Conservation (phyloP, 192 early-diverging fungal species). For the Backusella psychrophila region DNA sequence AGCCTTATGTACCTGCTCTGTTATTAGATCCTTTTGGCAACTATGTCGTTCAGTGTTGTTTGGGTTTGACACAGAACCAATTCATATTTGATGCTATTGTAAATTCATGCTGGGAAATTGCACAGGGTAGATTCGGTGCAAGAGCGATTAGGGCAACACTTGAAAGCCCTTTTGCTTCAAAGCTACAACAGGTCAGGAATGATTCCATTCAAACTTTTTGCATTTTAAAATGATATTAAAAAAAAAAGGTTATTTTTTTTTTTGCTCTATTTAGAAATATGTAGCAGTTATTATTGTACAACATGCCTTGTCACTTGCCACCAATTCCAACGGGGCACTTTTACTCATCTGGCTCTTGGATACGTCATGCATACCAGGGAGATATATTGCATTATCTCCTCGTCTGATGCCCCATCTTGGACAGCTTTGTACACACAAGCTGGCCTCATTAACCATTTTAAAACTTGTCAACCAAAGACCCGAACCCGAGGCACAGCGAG, state of each 20-base stretch:
- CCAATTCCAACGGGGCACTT: slow-evolving; percentile 90
- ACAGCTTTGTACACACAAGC: slow-evolving; percentile 85
- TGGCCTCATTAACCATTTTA: slow-evolving; percentile 79
- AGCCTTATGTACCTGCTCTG: slow-evolving; percentile 76
- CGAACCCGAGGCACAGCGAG: slow-evolving; percentile 87
- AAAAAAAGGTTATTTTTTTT: neutral
- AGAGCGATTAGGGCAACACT: slow-evolving; percentile 91
- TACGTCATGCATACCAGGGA: slow-evolving; percentile 74
- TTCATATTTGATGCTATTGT: slow-evolving; percentile 96
- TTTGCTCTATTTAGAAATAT: slow-evolving; percentile 65
- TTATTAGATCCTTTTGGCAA: slow-evolving; percentile 97
- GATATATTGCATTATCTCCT: slow-evolving; percentile 83
- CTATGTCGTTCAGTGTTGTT: slow-evolving; percentile 96
- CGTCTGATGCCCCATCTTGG: slow-evolving; percentile 77
- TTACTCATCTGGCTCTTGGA: slow-evolving; percentile 95
- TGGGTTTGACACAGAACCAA: slow-evolving; percentile 78
- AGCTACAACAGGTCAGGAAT: slow-evolving; percentile 62
- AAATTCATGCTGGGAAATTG: slow-evolving; percentile 83
- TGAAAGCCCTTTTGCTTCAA: slow-evolving; percentile 82
- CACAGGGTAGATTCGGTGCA: slow-evolving; percentile 90
- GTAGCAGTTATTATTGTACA: slow-evolving; percentile 87
- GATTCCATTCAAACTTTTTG: neutral
- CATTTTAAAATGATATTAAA: neutral
- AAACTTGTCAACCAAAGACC: slow-evolving; percentile 89
- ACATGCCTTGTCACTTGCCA: slow-evolving; percentile 75